Evolutionary conservation across 306 rosid genomes (phyloP).

Genomic region (Vicia sativa): DNA sequence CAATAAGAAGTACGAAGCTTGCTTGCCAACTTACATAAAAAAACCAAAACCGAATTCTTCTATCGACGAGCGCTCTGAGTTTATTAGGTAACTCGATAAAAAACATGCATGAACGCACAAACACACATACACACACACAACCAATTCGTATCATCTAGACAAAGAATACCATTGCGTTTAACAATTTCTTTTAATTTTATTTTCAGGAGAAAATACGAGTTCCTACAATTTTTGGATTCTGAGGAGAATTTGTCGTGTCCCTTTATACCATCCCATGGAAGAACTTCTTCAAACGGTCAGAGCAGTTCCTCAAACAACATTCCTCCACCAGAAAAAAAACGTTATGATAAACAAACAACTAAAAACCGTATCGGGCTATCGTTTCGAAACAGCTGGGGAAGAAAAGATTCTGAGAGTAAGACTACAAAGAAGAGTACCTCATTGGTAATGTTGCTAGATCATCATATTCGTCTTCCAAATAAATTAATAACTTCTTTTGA

Average conservation of each 20-base stretch:
- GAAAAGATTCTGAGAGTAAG: slow-evolving; percentile 72
- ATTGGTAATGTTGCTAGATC: slow-evolving; percentile 52
- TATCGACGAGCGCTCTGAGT: slow-evolving; percentile 74
- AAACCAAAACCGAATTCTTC: slow-evolving; percentile 78
- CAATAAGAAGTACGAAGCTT: slow-evolving; percentile 80
- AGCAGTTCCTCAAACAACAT: slow-evolving; percentile 35
- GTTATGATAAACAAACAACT: slow-evolving; percentile 56
- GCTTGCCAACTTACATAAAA: slow-evolving; percentile 50
- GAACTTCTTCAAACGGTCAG: slow-evolving; percentile 28
- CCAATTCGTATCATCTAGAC: neutral
- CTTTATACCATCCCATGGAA: slow-evolving; percentile 45
- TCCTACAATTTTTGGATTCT: slow-evolving; percentile 51
- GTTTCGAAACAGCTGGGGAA: slow-evolving; percentile 74
- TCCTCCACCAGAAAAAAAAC: slow-evolving; percentile 48
- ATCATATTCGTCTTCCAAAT: slow-evolving; percentile 1
- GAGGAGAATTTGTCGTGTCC: slow-evolving; percentile 59
- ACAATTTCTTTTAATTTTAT: slow-evolving; percentile 25
- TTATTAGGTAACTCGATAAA: slow-evolving; percentile 62
- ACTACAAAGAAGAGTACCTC: slow-evolving; percentile 55
- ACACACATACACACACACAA: neutral
- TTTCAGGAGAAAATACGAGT: slow-evolving; percentile 89
- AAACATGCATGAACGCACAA: neutral
- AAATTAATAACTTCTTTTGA: slow-evolving; percentile 17
- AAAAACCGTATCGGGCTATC: slow-evolving; percentile 69
- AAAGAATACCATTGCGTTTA: slow-evolving; percentile 23